Conservation (phyloP, 1,284 basidiomycete genomes). For the Phlebopus sp. region DNA sequence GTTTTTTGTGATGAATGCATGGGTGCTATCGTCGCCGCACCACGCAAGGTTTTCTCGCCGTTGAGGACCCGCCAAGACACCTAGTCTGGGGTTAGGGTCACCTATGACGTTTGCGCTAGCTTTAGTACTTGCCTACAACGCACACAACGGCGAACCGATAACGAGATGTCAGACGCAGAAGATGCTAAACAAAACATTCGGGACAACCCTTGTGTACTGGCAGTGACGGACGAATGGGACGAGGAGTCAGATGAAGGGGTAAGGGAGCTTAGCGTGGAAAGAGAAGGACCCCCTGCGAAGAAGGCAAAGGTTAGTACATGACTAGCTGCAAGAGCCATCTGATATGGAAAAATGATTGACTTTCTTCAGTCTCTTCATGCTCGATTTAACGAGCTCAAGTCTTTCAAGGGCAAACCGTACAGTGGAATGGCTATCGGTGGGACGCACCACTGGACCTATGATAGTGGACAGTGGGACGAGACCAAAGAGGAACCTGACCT, state of each 20-base stretch:
- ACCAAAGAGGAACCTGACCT: constrained; percentile 12
- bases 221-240: background rate
- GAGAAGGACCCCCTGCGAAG: background rate
- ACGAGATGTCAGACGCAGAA: too few species aligned
- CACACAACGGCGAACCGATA: too few species aligned
- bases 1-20: too few species aligned
- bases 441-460: constrained; percentile 9
- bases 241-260: background rate
- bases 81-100: background rate
- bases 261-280: background rate
- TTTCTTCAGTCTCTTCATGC: background rate
- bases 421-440: constrained; percentile 7
- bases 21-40: too few species aligned
- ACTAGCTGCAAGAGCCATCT: background rate
- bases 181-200: too few species aligned
- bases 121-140: background rate
- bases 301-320: background rate
- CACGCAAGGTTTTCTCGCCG: too few species aligned
- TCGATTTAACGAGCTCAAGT: constrained; percentile 6
- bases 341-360: too few species aligned
- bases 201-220: too few species aligned
- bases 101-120: background rate
- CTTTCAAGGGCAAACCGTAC: constrained; percentile 8
- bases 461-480: constrained; percentile 12
- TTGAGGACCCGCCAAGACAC: background rate